Base-by-base conservation (phyloP, 73 alveolate genomes). In the Tetrahymena elliotti region DNA sequence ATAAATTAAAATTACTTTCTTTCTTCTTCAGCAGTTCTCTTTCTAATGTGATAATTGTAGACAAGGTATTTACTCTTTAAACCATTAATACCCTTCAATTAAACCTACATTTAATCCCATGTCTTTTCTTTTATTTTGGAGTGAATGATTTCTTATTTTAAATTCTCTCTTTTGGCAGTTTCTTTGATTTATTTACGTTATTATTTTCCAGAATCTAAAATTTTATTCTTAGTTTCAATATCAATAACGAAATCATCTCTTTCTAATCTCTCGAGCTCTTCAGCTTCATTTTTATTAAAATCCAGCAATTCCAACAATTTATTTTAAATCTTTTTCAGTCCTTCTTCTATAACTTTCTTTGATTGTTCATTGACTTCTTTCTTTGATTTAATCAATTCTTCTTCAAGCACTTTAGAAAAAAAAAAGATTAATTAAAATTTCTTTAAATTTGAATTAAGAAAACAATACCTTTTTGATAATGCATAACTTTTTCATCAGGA, bases 201-300 rank as follows among this genome's bases (percentile, higher is more conserved):
- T 93, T 97, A 96, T 94, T 97, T 97, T 33, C 99, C 99, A 54
- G 97, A 98, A 35, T 94, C 98, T 41, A 96, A 96, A 8, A 97
- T 97, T 93, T 96, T 97, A 41, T 98, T 99, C 27, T 96, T 93
- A 96, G 97, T 97, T 93, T 96, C 98, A 33, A 97, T 95, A 93
- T 98, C 99, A 83, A 98, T 98, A 93, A 98, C 99, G 97, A 98
- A 98, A 84, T 98, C 99, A 83, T 98, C 98, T 95, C 99, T 97
- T 95, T 97, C 98, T 38, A 98, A 97, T 95, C 95, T 98, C 95
- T 98, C 99, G 84, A 98, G 98, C 36, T 98, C 98, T 93, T 98
- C 98, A 82, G 98, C 98, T 94, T 68, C 88, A 24, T 97, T 96
- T 40, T 97, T 97, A 96, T 98, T 98, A 53, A 98, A 98, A 37